Percentiles rank a stretch among this genome's conserved stretches.
Conservation (phyloP, 495 filamentous ascomycete genomes). For the Rusavskia elegans region DNA sequence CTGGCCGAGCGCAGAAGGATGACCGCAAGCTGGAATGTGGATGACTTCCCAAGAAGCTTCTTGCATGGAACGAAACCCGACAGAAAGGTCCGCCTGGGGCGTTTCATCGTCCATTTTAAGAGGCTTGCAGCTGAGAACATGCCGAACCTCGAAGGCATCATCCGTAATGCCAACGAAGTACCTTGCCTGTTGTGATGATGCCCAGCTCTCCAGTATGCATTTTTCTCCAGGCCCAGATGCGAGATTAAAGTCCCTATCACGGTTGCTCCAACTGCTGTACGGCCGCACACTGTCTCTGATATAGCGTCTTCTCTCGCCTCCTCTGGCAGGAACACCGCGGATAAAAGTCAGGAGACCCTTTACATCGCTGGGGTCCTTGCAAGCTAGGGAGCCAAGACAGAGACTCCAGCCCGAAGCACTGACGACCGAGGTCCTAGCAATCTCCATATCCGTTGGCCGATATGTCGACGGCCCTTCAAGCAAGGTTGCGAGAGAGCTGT, state of each 20-base stretch:
- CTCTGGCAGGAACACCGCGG: neutral
- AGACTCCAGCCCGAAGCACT: constrained; percentile 1
- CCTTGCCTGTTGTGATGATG: neutral
- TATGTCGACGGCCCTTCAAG: neutral
- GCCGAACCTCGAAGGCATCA: neutral
- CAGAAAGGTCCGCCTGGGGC: neutral
- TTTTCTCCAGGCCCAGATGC: neutral
- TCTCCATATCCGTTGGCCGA: neutral
- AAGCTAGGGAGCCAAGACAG: neutral
- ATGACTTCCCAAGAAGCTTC: neutral
- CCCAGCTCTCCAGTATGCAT: neutral
- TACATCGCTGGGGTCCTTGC: neutral
- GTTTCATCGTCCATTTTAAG: neutral
- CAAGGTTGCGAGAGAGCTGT: neutral
- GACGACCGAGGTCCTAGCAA: neutral
- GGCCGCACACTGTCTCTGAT: neutral
- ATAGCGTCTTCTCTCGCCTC: neutral
- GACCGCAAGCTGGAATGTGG: neutral
- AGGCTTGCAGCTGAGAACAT: neutral
- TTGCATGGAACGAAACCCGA: neutral
- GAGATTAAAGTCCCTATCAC: neutral
- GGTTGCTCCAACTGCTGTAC: too few relatives aligned
- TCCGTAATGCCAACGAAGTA: neutral
- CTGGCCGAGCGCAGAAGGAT: neutral
- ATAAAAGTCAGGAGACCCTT: neutral